These are phyloP conservation scores for Penicillium sp. DNA, from an alignment of 2,329 filamentous ascomycete species.

Conservation along the genomic window DNA sequence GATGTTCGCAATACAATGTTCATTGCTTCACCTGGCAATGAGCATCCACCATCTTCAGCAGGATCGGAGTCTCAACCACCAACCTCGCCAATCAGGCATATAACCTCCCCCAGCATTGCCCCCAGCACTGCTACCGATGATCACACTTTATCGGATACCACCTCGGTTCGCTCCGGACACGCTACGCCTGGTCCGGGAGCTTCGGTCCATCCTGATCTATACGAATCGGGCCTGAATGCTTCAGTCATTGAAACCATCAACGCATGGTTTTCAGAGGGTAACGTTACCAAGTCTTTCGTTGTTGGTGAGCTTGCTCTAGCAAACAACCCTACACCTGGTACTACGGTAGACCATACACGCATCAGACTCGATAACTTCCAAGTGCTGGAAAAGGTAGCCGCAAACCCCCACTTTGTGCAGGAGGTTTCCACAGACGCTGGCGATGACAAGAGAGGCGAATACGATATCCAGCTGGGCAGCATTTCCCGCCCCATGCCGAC, in stretches of 20 bases:
- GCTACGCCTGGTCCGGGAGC: conserved; percentile 69
- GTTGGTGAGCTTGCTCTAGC: conserved; percentile 86
- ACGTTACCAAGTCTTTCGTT: conserved; percentile 69
- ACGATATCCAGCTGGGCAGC: conserved; percentile 70
- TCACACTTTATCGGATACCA: conserved; percentile 75
- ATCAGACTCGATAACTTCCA: conserved; percentile 87
- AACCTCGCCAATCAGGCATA: conserved; percentile 41
- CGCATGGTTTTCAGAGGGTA: conserved; percentile 74
- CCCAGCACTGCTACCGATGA: conserved; percentile 54
- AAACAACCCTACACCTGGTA: conserved; percentile 58
- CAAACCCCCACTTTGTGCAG: conserved; percentile 86
- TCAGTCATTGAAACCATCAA: conserved; percentile 93
- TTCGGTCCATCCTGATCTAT: conserved; percentile 78
- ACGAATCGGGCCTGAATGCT: conserved; percentile 75
- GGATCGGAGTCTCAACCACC: conserved; percentile 30
- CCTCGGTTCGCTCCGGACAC: conserved; percentile 85
- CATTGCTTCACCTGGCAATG: conserved; percentile 55
- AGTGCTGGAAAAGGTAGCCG: conserved; percentile 85
- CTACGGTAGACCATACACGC: conserved; percentile 54
- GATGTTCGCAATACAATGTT: conserved; percentile 92
- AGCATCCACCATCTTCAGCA: conserved; percentile 30
- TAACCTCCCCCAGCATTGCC: conserved; percentile 51
- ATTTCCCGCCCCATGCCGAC: conserved; percentile 64
- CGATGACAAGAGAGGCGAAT: conserved; percentile 69
- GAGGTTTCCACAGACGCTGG: conserved; percentile 53